These are phyloP conservation scores for Globisporangium takayamanum DNA, from an alignment of 352 stramenopile species.

Conservation along the genomic window DNA sequence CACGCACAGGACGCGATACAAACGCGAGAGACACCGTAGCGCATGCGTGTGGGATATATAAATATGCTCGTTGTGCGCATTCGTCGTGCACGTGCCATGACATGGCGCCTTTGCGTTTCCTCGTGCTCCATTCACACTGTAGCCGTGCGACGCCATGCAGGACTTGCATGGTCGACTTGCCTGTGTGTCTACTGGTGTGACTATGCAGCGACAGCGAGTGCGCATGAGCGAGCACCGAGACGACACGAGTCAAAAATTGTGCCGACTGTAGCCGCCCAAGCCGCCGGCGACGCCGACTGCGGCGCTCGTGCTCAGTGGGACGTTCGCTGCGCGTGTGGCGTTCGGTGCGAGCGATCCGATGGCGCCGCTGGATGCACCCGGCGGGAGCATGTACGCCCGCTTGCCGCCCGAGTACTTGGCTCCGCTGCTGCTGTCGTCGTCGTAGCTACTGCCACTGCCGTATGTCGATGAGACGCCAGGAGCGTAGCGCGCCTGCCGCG, in stretches of 20 bases:
- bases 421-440: constrained; percentile 26
- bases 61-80: constrained; percentile 35
- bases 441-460: constrained; percentile 5
- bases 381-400: constrained; percentile 32
- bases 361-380: constrained; percentile 18
- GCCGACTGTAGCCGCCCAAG: constrained; percentile 60
- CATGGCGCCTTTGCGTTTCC: too few relatives aligned
- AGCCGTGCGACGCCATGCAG: background rate
- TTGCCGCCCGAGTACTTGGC: constrained; percentile 51
- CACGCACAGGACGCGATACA: too few relatives aligned
- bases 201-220: background rate
- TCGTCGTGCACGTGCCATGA: background rate
- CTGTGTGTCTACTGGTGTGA: too few relatives aligned
- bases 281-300: constrained; percentile 41
- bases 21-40: constrained; percentile 1
- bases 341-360: constrained; percentile 9
- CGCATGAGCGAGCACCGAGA: too few relatives aligned
- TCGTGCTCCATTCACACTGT: constrained; percentile 1
- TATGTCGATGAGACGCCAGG: constrained; percentile 45
- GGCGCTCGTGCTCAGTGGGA: constrained; percentile 34
- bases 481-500: constrained; percentile 68
- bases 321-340: constrained; percentile 13
- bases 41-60: constrained; percentile 29
- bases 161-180: background rate
- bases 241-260: constrained; percentile 55